Base-by-base conservation (phyloP, 371 early-diverging fungal species). In the Mortierella sp. region DNA sequence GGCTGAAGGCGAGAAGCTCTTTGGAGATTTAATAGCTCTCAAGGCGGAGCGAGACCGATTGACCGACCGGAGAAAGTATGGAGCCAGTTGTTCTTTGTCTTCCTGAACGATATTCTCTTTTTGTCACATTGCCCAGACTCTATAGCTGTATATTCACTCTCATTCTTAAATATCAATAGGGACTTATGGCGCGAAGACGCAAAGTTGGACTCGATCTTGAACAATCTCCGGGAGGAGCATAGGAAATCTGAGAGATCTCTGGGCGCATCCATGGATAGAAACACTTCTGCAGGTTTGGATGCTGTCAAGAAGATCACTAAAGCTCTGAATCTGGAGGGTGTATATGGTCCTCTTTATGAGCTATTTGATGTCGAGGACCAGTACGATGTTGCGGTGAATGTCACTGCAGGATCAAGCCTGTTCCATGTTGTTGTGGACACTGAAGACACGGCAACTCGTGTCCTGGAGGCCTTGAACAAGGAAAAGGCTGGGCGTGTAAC, bases 371-470 rank as follows among this genome's bases (percentile, higher is more conserved):
- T 96, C 0, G 94, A 96, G 61, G 92, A 93, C 28, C 85, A 88
- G 6, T 96, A 93, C 68, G 86, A 89, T 68, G 90, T 93, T 0
- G 96, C 97, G 10, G 96, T 96, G n/a, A 98, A 98, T 80, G 92
- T 94, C 0, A 89, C 96, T 59, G 97, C 96, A 9, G 97, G 98
- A 19, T 84, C 75, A 29, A 95, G 96, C 70, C 85, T 99, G 45
- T 99, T 98, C 86, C 96, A 98, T 80, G 91, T 99, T 17, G 99
- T 99, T 15, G 99, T 99, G 0, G 97, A 99, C 76, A 94, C 91
- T 5, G 98, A 98, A 68, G 90, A 89, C 5, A 96, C 97, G 3
- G 99, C 99, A 1, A 87, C 94, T 1, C 75, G 73, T 15, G 74
- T 99, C 7, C 75, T 99, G 43, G 90, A 93, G 35, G 89, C 86